Percentiles rank a stretch among this genome's conserved stretches.
Evolutionary conservation across 2,329 filamentous ascomycete genomes (phyloP).

Genomic region (Venturia aucupariae): DNA sequence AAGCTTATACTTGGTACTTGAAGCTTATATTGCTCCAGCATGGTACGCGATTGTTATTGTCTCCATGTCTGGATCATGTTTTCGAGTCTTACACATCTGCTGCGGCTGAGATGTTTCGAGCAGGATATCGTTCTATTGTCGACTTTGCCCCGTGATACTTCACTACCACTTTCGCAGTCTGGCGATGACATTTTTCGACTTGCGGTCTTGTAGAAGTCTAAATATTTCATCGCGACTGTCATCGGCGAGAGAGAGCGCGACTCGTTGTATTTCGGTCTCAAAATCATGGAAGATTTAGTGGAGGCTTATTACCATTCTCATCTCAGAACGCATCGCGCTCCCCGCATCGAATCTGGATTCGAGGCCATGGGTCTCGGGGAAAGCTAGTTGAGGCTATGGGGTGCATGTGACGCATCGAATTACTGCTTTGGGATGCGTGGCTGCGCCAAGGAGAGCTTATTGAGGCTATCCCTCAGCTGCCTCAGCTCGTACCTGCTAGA

Average conservation of each 20-base stretch:
- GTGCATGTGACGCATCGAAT: background rate
- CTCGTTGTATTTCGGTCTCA: background rate
- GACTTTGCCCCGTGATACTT: too few species aligned
- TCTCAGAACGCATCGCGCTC: background rate
- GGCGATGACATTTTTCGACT: background rate
- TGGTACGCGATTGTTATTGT: background rate
- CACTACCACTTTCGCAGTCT: background rate
- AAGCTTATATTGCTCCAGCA: background rate
- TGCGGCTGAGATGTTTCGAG: too few species aligned
- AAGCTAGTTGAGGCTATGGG: background rate
- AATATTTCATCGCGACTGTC: background rate
- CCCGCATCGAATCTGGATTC: background rate
- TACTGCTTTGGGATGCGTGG: background rate
- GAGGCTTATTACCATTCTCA: background rate
- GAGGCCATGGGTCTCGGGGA: background rate
- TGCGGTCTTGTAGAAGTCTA: background rate
- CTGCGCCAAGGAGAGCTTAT: background rate
- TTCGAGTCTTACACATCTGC: too few species aligned
- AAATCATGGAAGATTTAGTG: background rate
- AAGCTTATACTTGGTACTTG: background rate
- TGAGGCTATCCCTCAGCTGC: background rate
- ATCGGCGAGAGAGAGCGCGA: background rate
- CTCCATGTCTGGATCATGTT: too few species aligned
- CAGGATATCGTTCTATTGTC: background rate
- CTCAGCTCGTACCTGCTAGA: background rate